Base-by-base conservation (phyloP, 2,329 filamentous ascomycete genomes). In the Chaetomium globosum region DNA sequence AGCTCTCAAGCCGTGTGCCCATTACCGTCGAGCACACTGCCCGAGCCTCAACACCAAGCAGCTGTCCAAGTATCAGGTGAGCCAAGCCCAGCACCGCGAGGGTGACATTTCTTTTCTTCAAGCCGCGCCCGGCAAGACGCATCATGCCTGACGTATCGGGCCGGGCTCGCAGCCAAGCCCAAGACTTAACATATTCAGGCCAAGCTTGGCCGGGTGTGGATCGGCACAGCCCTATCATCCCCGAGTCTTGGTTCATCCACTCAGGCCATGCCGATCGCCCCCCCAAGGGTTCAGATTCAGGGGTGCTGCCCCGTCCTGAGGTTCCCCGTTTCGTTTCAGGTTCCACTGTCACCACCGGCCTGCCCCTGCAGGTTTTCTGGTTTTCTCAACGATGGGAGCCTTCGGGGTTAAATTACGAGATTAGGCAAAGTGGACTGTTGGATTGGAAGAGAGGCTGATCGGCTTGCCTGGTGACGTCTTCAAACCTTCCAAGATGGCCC, bases 261-360 rank as follows among this genome's bases (percentile, higher is more conserved):
- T n/a, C 46, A 48, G 8, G 46, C 19, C 31, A 36, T 55, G 53
- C 53, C 21, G 53, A 55, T 55, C 30, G 3, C 16, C 30, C 53
- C 21, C 13, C 21, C 54, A 23, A 43, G 33, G 31, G 54, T 56
- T 23, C 46, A 48, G 46, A 23, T 12, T 23, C 21, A 36, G 54
- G 54, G 54, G 54, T 39, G 54, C 26, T 23, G 12, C 10, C 21
- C n/a, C 21, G 23, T 19, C 54, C 54, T 56, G 54, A 56, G 54
- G 13, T 56, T 21, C 33, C 10, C 51, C 54, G 54, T 56, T 56
- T 56, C 31, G 54, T 43, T 56, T 56, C 54, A 56, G 54, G 54
- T 56, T 56, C 33, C 54, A 56, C 54, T 43, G 54, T 13, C 33
- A 39, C 54, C 1, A 21, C 23, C 33, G 33, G 33, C 54, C 8